Conservation (phyloP, 2,329 filamentous ascomycete species). For the Dryadomyces quercus-mongolicae region DNA sequence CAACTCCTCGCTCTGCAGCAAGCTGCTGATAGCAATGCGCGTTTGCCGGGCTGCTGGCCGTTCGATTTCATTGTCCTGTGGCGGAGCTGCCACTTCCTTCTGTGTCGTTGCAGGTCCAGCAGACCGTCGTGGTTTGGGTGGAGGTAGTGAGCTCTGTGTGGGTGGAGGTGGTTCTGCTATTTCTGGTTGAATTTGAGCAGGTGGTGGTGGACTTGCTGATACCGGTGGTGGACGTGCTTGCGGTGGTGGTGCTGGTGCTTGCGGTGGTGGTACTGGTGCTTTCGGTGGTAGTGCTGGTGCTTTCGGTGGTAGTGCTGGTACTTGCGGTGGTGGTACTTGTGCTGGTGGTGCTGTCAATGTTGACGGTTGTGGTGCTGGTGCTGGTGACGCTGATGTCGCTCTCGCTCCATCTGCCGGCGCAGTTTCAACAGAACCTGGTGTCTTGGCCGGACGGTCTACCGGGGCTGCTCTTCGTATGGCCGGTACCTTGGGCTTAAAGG, state of each 20-base stretch:
- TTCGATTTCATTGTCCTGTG: not conserved
- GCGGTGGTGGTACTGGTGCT: not conserved
- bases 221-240: not conserved
- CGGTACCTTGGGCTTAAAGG: conserved; percentile 61
- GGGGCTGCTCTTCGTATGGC: conserved; percentile 35
- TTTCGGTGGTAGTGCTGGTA: not conserved
- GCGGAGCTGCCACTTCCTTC: too few relatives aligned
- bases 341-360: not conserved
- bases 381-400: not conserved
- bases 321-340: not conserved
- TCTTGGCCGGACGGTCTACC: conserved; percentile 14
- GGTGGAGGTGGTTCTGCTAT: not conserved
- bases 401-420: not conserved
- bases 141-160: not conserved
- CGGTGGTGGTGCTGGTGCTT: not conserved
- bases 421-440: not conserved
- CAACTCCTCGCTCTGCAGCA: conserved; percentile 2
- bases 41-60: conserved; percentile 1
- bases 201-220: not conserved
- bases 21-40: conserved; percentile 9
- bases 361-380: not conserved
- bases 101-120: not conserved
- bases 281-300: not conserved
- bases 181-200: too few relatives aligned
- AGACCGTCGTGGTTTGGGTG: not conserved